Conservation (phyloP, 2,329 filamentous ascomycete genomes). For the Monosporascus sp. region DNA sequence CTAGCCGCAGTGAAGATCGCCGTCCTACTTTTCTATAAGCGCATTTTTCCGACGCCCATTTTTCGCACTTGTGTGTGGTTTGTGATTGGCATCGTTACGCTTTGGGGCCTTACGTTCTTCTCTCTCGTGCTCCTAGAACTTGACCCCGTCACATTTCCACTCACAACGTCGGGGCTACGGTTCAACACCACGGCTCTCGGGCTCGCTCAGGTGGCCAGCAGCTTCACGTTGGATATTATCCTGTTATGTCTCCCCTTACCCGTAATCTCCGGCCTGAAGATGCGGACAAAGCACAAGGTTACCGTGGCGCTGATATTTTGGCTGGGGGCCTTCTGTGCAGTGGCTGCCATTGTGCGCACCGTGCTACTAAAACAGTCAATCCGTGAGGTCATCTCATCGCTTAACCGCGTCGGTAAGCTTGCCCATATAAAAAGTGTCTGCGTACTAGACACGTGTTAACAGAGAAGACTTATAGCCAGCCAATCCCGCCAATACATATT, state of each 20-base stretch:
- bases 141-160: background rate
- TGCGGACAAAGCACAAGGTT: background rate
- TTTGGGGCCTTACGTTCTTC: slow-evolving; percentile 6
- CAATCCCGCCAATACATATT: slow-evolving; percentile 2
- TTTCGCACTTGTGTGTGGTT: slow-evolving; percentile 4
- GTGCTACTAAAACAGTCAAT: background rate
- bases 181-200: background rate
- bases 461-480: background rate
- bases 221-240: slow-evolving; percentile 3
- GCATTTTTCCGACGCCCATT: slow-evolving; percentile 1
- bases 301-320: slow-evolving; percentile 6
- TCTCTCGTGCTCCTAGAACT: background rate
- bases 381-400: background rate
- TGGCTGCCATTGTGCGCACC: slow-evolving; percentile 4
- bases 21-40: slow-evolving; percentile 11
- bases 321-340: slow-evolving; percentile 7
- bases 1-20: slow-evolving; percentile 9
- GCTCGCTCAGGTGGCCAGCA: slow-evolving; percentile 2
- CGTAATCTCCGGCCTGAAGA: slow-evolving; percentile 1
- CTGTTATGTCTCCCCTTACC: slow-evolving; percentile 5
- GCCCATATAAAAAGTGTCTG: background rate
- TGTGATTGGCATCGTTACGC: background rate
- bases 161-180: background rate
- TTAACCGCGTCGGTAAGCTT: background rate
- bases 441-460: background rate